Conservation (phyloP, 129 eudicot species). For the Logfia minima region DNA sequence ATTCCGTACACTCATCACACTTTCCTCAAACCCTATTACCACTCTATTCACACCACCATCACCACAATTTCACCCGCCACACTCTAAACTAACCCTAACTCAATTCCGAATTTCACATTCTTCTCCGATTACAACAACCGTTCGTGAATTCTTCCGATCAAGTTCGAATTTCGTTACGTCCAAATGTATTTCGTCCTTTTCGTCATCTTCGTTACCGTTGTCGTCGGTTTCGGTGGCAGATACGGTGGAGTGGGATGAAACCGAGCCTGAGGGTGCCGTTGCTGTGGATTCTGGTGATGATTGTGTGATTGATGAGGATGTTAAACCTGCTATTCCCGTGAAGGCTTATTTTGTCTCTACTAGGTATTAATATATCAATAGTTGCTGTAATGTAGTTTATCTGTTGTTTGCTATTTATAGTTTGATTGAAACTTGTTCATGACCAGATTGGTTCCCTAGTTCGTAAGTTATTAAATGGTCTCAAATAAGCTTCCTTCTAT, state of each 20-base stretch:
- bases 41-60: conserved; percentile 29
- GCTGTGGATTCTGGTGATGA: conserved; percentile 38
- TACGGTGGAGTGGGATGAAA: conserved; percentile 44
- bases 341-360: conserved; percentile 92
- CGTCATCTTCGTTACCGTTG: conserved; percentile 30
- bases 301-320: conserved; percentile 42
- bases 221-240: conserved; percentile 29
- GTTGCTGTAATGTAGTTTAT: neutral
- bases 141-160: conserved; percentile 26
- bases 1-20: conserved; percentile 27
- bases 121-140: conserved; percentile 13
- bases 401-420: neutral
- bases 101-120: conserved; percentile 21
- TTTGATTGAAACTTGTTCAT: no score
- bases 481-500: neutral
- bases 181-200: conserved; percentile 40
- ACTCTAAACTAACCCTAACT: conserved; percentile 21
- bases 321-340: conserved; percentile 64
- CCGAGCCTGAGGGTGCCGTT: conserved; percentile 26
- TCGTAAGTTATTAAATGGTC: neutral
- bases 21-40: conserved; percentile 23
- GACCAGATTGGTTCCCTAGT: no score
- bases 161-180: conserved; percentile 24
- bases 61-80: neutral
- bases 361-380: conserved; percentile 44